Evolutionary conservation across 2,329 filamentous ascomycete genomes (phyloP).

Genomic region (Sporothrix brunneoviolacea): DNA sequence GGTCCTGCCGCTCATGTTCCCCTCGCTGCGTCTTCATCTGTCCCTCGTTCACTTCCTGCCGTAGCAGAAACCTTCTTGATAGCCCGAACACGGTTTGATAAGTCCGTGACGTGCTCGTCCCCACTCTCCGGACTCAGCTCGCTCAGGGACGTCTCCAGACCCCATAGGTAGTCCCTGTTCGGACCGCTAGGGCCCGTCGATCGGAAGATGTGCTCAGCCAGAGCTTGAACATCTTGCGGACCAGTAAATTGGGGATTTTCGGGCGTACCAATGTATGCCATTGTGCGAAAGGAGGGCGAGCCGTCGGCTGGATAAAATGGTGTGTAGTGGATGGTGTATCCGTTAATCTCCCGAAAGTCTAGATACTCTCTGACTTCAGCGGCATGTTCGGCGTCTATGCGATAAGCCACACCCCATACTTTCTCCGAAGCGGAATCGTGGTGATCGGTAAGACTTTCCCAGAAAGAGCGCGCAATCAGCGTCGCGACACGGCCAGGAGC

Average conservation of each 20-base stretch:
- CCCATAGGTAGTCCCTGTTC: constrained; percentile 83
- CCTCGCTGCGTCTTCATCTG: not conserved
- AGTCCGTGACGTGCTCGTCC: constrained; percentile 78
- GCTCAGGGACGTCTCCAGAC: constrained; percentile 67
- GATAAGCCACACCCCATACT: constrained; percentile 92
- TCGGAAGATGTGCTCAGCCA: constrained; percentile 73
- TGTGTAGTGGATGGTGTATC: constrained; percentile 89
- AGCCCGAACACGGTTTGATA: constrained; percentile 64
- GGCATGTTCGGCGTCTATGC: constrained; percentile 66
- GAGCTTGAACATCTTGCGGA: constrained; percentile 66
- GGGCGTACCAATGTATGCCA: constrained; percentile 93
- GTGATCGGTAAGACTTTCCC: constrained; percentile 68
- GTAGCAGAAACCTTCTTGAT: constrained; percentile 32
- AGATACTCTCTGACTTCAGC: constrained; percentile 80
- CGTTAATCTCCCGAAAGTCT: constrained; percentile 95
- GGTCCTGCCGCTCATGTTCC: constrained; percentile 7
- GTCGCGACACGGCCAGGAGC: constrained; percentile 89
- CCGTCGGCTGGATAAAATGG: constrained; percentile 63
- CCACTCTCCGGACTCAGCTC: constrained; percentile 68
- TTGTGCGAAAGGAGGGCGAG: constrained; percentile 39
- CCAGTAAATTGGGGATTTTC: constrained; percentile 89
- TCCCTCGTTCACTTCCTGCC: not conserved
- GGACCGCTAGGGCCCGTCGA: constrained; percentile 78
- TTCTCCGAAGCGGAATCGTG: constrained; percentile 53
- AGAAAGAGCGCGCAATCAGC: constrained; percentile 76